Evolutionary conservation across 257 asterid species (phyloP).

Genomic region (Solanum corneliomulleri): DNA sequence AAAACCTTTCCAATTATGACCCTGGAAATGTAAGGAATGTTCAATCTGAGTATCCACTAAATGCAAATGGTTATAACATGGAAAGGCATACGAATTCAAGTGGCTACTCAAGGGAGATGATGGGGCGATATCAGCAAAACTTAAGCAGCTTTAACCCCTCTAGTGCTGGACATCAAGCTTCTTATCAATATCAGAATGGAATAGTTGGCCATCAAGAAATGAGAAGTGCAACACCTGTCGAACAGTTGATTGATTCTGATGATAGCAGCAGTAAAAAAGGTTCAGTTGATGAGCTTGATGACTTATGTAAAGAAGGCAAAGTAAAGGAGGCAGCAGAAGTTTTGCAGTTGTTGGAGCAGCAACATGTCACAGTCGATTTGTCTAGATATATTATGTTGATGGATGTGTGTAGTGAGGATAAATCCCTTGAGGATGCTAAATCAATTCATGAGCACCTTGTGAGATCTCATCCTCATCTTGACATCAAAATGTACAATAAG

Average conservation of each 20-base stretch:
- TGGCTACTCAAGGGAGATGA: not conserved
- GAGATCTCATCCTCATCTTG: conserved; percentile 31
- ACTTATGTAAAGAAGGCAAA: conserved; percentile 33
- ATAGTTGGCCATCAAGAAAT: conserved; percentile 5
- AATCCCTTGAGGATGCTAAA: conserved; percentile 52
- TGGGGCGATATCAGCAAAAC: conserved; percentile 5
- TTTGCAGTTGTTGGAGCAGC: conserved; percentile 34
- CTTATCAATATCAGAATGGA: conserved; percentile 12
- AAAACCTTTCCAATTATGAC: conserved; percentile 1
- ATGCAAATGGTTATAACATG: not conserved
- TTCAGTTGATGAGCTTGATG: conserved; percentile 47
- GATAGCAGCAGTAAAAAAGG: conserved; percentile 8
- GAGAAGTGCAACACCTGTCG: conserved; percentile 1
- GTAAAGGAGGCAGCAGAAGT: conserved; percentile 50
- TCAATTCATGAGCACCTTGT: conserved; percentile 45
- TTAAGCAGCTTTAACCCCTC: conserved; percentile 1
- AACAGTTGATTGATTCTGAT: conserved; percentile 9
- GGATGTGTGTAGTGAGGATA: conserved; percentile 53
- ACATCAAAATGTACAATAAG: conserved; percentile 37
- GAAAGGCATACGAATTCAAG: not conserved
- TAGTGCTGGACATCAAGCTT: conserved; percentile 10
- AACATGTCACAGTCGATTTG: conserved; percentile 34
- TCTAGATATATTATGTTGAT: conserved; percentile 41
- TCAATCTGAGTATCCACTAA: not conserved
- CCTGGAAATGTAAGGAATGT: conserved; percentile 9